These are phyloP conservation scores for Scutellaria galericulata DNA, from an alignment of 257 asterid species.

Conservation along the genomic window DNA sequence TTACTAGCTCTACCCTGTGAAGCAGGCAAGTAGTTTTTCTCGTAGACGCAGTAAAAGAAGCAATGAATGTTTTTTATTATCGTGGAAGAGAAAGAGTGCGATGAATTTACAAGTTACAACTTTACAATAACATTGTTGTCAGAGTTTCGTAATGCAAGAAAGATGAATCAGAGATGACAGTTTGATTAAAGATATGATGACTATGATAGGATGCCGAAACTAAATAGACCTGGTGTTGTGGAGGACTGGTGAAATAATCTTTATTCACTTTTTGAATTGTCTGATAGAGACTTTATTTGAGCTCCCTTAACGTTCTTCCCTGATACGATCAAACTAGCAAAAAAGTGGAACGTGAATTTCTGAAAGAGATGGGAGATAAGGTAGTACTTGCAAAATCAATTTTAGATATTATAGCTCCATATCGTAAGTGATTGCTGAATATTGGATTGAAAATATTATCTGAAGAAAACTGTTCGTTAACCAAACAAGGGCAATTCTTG, in stretches of 20 bases:
- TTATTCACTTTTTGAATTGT: slow-evolving; percentile 14
- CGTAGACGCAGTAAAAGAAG: neutral
- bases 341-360: slow-evolving; percentile 3
- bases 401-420: slow-evolving; percentile 6
- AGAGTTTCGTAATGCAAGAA: slow-evolving; percentile 24
- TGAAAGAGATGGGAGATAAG: slow-evolving; percentile 23
- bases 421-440: slow-evolving; percentile 21
- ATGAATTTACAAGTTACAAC: slow-evolving; percentile 29
- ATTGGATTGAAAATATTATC: slow-evolving; percentile 7
- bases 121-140: slow-evolving; percentile 6
- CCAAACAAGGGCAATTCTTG: slow-evolving; percentile 1
- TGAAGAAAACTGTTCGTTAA: neutral
- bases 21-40: neutral
- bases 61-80: neutral
- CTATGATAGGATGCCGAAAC: slow-evolving; percentile 24
- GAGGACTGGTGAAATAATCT: slow-evolving; percentile 24
- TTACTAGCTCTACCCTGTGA: neutral
- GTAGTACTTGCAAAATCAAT: neutral
- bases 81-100: slow-evolving; percentile 11
- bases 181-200: slow-evolving; percentile 31
- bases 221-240: slow-evolving; percentile 36
- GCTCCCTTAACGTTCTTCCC: slow-evolving; percentile 32
- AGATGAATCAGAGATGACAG: slow-evolving; percentile 15
- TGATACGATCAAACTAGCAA: slow-evolving; percentile 30
- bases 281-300: slow-evolving; percentile 29